Percentiles rank a stretch among this genome's conserved stretches.
Conservation (phyloP, 1,284 basidiomycete genomes). For the Peniophora sp. region DNA sequence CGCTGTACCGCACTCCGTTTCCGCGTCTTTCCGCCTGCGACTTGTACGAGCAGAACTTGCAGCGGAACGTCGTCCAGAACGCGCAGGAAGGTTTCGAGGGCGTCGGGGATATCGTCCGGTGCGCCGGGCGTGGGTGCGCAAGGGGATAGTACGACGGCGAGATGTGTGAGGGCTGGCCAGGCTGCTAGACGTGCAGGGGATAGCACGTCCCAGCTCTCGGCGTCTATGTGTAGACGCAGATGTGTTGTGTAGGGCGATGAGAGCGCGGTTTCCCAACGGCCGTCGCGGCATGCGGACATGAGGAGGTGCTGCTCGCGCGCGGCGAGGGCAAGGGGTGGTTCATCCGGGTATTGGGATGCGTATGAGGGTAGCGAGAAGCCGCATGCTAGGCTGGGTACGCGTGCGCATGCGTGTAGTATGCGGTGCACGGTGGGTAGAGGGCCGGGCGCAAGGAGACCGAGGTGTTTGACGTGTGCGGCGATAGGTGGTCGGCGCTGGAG, state of each 20-base stretch:
- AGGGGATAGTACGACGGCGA: conserved; percentile 25
- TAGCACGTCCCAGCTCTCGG: conserved; percentile 12
- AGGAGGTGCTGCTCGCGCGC: conserved; percentile 29
- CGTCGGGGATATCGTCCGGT: conserved; percentile 7
- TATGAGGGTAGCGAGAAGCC: conserved; percentile 27
- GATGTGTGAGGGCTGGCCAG: conserved; percentile 26
- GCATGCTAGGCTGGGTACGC: conserved; percentile 28
- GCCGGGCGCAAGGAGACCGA: conserved; percentile 26
- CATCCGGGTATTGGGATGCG: conserved; percentile 13
- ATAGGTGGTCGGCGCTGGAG: conserved; percentile 18
- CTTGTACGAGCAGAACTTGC: conserved; percentile 24
- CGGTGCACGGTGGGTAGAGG: conserved; percentile 24
- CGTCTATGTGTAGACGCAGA: conserved; percentile 27
- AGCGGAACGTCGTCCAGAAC: conserved; percentile 12
- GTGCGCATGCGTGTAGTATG: conserved; percentile 23
- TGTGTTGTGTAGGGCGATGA: conserved; percentile 24
- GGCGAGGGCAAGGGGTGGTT: conserved; percentile 13
- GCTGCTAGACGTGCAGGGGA: conserved; percentile 19
- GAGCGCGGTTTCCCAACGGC: conserved; percentile 23
- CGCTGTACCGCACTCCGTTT: conserved; percentile 13
- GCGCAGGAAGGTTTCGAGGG: conserved; percentile 14
- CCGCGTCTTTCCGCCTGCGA: conserved; percentile 13
- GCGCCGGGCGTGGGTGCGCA: conserved; percentile 1
- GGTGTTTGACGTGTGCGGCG: conserved; percentile 16
- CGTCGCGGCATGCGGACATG: conserved; percentile 27